phyloP scores from a whole-genome alignment of 208 protist genomes.

The Crithidia fasciculata region DNA sequence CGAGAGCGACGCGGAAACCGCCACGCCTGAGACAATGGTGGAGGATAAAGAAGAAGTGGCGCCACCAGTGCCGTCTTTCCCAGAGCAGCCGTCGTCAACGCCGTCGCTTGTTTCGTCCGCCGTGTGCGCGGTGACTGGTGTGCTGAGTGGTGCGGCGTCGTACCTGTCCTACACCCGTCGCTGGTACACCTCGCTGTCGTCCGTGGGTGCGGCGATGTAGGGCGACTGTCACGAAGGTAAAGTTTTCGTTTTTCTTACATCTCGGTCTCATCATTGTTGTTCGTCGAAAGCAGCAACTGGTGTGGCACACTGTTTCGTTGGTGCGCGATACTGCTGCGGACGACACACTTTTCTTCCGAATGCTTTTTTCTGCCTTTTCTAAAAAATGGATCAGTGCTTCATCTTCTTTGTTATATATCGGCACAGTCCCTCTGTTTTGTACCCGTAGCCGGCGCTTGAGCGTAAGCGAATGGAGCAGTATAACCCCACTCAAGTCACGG shows the following conservation, averaged over 20 bases:
- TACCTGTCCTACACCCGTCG: conserved; percentile 8
- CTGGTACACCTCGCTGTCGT: conserved; percentile 14
- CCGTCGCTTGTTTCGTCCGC: not conserved
- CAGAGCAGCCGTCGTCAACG: too few relatives aligned
- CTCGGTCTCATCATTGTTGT: too few relatives aligned
- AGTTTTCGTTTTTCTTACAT: not conserved
- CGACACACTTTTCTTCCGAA: not conserved
- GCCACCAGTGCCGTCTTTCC: too few relatives aligned
- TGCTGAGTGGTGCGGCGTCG: not conserved
- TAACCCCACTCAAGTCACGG: conserved; percentile 2
- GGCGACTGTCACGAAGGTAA: not conserved
- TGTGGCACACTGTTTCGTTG: not conserved
- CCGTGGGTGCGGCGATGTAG: conserved; percentile 2
- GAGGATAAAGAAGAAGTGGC: not conserved
- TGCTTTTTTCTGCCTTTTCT: not conserved
- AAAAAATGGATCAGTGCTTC: not conserved
- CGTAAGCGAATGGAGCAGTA: not conserved
- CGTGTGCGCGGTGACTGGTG: not conserved
- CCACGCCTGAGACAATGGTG: not conserved
- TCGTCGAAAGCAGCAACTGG: not conserved
- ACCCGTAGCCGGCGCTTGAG: too few relatives aligned
- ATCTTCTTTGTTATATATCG: too few relatives aligned
- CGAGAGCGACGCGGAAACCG: not conserved
- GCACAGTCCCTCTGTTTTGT: too few relatives aligned
- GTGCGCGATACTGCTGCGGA: not conserved